Percentiles rank a stretch among this genome's conserved stretches.
phyloP scores from a whole-genome alignment of 768 basidiomycete species.

The Termitomyces sp. region DNA sequence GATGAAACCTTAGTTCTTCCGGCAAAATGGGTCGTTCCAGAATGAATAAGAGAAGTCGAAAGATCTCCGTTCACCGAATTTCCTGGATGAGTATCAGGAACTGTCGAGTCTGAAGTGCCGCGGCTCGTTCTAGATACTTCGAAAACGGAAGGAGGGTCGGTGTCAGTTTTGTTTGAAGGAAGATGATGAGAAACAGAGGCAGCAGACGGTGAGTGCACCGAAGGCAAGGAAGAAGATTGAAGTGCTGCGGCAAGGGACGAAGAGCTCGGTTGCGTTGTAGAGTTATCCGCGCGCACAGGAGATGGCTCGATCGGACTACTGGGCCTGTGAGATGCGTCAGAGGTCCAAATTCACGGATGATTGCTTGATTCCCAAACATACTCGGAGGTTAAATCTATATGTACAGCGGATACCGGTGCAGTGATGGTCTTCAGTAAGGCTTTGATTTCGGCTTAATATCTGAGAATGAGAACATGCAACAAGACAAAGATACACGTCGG shows the following conservation, averaged over 20 bases:
- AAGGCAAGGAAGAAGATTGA: neutral
- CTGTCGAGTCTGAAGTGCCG: neutral
- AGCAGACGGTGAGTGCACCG: neutral
- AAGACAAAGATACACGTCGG: neutral
- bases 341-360: neutral
- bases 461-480: neutral
- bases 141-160: neutral
- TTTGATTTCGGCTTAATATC: conserved; percentile 10
- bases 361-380: conserved; percentile 2
- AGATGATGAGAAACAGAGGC: neutral
- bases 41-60: neutral
- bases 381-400: conserved; percentile 9
- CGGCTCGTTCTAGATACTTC: neutral
- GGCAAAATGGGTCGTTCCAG: neutral
- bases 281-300: neutral
- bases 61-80: neutral
- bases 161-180: neutral
- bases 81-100: neutral
- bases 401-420: neutral
- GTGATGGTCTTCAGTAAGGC: conserved; percentile 13
- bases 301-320: neutral
- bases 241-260: conserved; percentile 17
- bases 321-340: conserved; percentile 4
- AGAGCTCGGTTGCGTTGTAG: conserved; percentile 15
- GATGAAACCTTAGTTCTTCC: neutral